Evolutionary conservation across 1,139 yeast genomes (phyloP), one percentile per base, ranked within the genome.

Genomic region (Chernovozyma sophiae-reginae): DNA sequence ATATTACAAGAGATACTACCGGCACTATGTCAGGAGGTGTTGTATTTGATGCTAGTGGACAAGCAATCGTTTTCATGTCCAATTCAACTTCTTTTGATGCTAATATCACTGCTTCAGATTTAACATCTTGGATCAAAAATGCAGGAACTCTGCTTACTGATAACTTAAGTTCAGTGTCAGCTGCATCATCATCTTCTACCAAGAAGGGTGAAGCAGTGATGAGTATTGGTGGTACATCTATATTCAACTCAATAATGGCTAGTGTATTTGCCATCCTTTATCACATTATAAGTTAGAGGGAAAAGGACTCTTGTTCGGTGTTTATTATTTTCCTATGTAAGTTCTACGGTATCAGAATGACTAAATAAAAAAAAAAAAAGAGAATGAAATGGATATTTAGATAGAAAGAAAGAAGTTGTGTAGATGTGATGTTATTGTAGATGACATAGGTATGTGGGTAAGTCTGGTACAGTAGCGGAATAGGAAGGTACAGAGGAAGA

Each of bases 1-100:
- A 71, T 52, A 65, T 82, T 40, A 56, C 63, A 40, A 77, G 89
- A 70, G 70, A 70, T 38, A 62, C 68, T 38, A 38, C 48, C 4
- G 56, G 63, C 7, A 62, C 73, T 23, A 78, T 80, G 83, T 63
- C 49, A 42, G 92, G 90, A 41, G 90, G 90, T 55, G 89, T 80
- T 34, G 68, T 77, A 11, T 81, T 83, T 51, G 85, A 76, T 48
- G 60, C 74, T 37, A 67, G 69, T 45, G 86, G 86, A 30, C 65
- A 66, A 34, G 81, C 77, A 6, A 58, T 74, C n/a, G 79, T 79
- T 4, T 82, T 81, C 59, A 43, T 81, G 33, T 70, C 81, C n/a
- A 72, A 80, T 51, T 59, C 65, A 17, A 77, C 86, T 17, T 39
- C 66, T 1, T 68, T 83, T 45, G 77, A 71, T 41, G 45, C 49